Evolutionary conservation across 371 early-diverging fungal species (phyloP).

Genomic region (Mucor velutinosus): DNA sequence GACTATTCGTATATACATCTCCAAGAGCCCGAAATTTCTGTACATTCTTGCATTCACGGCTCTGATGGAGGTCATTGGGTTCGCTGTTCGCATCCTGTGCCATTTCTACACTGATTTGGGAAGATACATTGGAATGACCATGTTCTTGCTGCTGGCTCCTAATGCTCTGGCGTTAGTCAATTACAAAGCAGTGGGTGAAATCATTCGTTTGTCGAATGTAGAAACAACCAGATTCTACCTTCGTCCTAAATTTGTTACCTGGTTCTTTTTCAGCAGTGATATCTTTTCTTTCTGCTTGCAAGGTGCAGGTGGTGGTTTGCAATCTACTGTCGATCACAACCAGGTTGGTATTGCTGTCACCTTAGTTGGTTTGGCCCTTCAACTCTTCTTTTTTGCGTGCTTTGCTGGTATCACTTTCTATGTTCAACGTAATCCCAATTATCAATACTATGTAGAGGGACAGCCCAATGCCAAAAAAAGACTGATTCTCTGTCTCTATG

Average conservation of each 20-base stretch:
- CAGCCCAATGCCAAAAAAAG: conserved; percentile 10
- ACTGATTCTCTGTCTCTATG: conserved; percentile 14
- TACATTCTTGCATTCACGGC: conserved; percentile 38
- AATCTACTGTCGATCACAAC: not conserved
- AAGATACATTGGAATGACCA: conserved; percentile 29
- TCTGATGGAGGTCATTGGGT: conserved; percentile 36
- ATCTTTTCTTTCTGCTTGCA: conserved; percentile 21
- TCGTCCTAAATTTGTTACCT: conserved; percentile 43
- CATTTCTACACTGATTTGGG: conserved; percentile 25
- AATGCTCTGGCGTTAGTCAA: conserved; percentile 44
- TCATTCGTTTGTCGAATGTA: conserved; percentile 20
- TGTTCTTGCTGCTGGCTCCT: conserved; percentile 39
- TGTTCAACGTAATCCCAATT: conserved; percentile 10
- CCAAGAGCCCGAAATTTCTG: conserved; percentile 18
- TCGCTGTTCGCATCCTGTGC: conserved; percentile 28
- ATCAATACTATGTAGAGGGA: conserved; percentile 10
- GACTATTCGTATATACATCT: conserved; percentile 1
- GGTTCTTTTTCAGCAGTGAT: conserved; percentile 47
- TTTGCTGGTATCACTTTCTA: conserved; percentile 13
- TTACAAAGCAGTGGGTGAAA: conserved; percentile 41
- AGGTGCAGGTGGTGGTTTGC: conserved; percentile 21
- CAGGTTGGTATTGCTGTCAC: conserved; percentile 6
- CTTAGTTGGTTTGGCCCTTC: conserved; percentile 15
- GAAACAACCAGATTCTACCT: conserved; percentile 21
- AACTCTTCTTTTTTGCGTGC: conserved; percentile 17